Evolutionary conservation across 23 red algal genomes (phyloP).

Genomic region (Chondrus crispus): DNA sequence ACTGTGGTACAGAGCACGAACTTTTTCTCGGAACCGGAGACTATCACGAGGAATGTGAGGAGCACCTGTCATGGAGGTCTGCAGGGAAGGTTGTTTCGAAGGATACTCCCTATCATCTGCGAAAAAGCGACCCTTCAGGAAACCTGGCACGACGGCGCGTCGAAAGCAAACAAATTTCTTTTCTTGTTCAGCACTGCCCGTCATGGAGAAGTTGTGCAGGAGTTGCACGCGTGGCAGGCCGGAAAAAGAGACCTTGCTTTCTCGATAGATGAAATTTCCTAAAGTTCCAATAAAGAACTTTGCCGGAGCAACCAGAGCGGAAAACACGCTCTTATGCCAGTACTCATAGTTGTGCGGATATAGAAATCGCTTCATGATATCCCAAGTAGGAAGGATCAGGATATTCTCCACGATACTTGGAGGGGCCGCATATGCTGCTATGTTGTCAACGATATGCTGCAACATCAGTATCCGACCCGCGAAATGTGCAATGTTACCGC

Average conservation of each 20-base stretch:
- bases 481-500: constrained; percentile 91
- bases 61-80: background rate
- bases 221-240: constrained; percentile 51
- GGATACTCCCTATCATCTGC: constrained; percentile 77
- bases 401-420: constrained; percentile 48
- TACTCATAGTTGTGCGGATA: constrained; percentile 73
- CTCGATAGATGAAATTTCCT: constrained; percentile 58
- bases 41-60: constrained; percentile 46
- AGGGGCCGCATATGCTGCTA: constrained; percentile 23
- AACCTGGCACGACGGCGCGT: constrained; percentile 60
- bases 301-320: constrained; percentile 38
- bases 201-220: constrained; percentile 53
- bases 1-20: constrained; percentile 44
- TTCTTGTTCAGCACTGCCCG: background rate
- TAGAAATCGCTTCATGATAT: constrained; percentile 82
- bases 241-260: background rate
- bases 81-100: constrained; percentile 39
- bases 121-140: constrained; percentile 80
- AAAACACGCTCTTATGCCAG: constrained; percentile 80
- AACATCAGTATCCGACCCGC: constrained; percentile 66
- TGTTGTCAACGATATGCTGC: constrained; percentile 72
- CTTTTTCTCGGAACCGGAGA: constrained; percentile 39
- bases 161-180: constrained; percentile 79
- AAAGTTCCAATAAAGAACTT: constrained; percentile 36
- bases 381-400: constrained; percentile 49